phyloP scores from a whole-genome alignment of 2,329 filamentous ascomycete species.

The Monilinia fructigena region DNA sequence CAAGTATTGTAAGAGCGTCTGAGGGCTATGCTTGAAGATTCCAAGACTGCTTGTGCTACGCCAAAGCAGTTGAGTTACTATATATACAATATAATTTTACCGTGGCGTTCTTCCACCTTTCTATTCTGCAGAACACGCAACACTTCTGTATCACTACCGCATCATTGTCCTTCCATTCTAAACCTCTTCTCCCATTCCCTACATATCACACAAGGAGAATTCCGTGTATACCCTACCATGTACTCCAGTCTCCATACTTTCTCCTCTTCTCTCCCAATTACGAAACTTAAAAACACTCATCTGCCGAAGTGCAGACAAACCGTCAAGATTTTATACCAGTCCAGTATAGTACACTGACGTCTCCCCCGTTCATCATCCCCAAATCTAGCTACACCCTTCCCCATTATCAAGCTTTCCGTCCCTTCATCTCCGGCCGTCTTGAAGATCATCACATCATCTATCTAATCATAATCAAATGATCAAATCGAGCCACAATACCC shows the following conservation, averaged over 20 bases:
- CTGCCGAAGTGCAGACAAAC: not conserved
- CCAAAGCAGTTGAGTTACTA: not conserved
- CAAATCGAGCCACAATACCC: not conserved
- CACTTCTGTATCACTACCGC: not conserved
- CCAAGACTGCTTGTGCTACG: not conserved
- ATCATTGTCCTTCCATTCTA: not conserved
- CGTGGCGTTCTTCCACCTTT: not conserved
- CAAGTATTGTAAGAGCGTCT: not conserved
- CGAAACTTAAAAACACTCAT: not conserved
- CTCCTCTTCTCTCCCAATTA: not conserved
- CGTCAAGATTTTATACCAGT: not conserved
- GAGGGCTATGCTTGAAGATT: not conserved
- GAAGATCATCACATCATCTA: conserved; percentile 14
- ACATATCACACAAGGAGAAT: not conserved
- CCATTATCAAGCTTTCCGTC: too few relatives aligned
- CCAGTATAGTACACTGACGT: not conserved
- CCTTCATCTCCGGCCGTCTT: not conserved
- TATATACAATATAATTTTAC: not conserved
- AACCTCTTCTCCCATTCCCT: not conserved
- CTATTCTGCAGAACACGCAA: conserved; percentile 1
- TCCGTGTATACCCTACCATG: not conserved
- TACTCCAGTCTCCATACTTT: not conserved
- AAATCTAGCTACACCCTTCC: not conserved
- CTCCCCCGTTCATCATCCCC: conserved; percentile 1
- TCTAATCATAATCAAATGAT: conserved; percentile 6